These are phyloP conservation scores for Colletotrichum sp. DNA, from an alignment of 2,329 filamentous ascomycete genomes.

Conservation along the genomic window DNA sequence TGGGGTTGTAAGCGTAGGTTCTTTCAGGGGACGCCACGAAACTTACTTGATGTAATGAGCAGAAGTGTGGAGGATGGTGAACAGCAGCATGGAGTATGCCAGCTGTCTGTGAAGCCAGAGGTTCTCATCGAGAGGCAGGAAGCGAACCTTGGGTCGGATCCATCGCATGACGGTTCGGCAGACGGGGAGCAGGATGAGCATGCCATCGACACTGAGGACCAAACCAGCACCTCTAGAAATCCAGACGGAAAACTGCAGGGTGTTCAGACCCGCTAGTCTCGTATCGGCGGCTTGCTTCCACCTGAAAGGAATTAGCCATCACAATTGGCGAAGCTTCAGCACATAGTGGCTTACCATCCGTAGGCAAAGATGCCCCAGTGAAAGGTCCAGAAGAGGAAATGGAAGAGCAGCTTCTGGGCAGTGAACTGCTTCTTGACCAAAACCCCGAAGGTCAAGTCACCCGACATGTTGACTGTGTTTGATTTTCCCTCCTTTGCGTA, in stretches of 20 bases:
- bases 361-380: slow-evolving; percentile 82
- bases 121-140: slow-evolving; percentile 93
- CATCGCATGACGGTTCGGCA: slow-evolving; percentile 88
- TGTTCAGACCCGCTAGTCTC: slow-evolving; percentile 79
- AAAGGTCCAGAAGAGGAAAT: slow-evolving; percentile 79
- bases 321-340: not conserved
- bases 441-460: slow-evolving; percentile 34
- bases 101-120: slow-evolving; percentile 97
- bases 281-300: slow-evolving; percentile 75
- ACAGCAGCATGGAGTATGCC: slow-evolving; percentile 87
- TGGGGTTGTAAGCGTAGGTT: slow-evolving; percentile 35
- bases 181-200: slow-evolving; percentile 91
- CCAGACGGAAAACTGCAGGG: slow-evolving; percentile 89
- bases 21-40: not conserved
- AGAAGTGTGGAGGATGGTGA: slow-evolving; percentile 76
- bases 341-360: slow-evolving; percentile 72
- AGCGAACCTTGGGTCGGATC: slow-evolving; percentile 85
- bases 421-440: slow-evolving; percentile 70
- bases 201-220: slow-evolving; percentile 81
- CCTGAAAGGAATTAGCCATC: slow-evolving; percentile 55
- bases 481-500: slow-evolving; percentile 15
- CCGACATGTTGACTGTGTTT: slow-evolving; percentile 43
- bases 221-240: slow-evolving; percentile 92
- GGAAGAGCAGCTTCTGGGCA: slow-evolving; percentile 76
- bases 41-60: slow-evolving; percentile 93